A percentile compares a stretch with the other conserved stretches of the same genome.
phyloP scores from a whole-genome alignment of 1,139 yeast species.

The Diutina sp. region DNA sequence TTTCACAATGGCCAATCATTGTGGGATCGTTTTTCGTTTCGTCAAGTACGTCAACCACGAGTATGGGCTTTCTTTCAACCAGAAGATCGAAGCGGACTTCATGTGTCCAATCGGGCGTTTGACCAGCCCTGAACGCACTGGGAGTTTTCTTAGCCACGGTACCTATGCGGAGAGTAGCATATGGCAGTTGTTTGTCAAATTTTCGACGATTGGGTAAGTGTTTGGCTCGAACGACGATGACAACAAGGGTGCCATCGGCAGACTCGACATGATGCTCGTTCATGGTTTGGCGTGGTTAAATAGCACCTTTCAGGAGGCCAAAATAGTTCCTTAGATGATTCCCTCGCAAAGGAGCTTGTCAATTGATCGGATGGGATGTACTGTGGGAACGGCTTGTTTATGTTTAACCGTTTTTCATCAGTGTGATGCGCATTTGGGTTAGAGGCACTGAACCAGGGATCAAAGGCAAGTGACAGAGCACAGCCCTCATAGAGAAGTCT shows the following conservation, averaged over 20 bases:
- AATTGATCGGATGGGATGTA: not conserved
- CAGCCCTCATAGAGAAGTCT: not conserved
- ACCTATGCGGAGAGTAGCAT: constrained; percentile 70
- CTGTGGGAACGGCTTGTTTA: not conserved
- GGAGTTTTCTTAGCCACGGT: constrained; percentile 68
- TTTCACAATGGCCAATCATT: constrained; percentile 69
- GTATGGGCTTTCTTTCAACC: constrained; percentile 46
- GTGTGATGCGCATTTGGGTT: not conserved
- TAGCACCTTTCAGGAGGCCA: not conserved
- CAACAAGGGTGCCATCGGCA: constrained; percentile 34
- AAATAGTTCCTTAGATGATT: not conserved
- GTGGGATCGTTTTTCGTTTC: constrained; percentile 82
- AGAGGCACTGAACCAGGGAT: not conserved
- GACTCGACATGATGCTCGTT: constrained; percentile 10
- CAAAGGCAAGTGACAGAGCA: not conserved
- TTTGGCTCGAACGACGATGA: constrained; percentile 41
- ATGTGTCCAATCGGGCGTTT: constrained; percentile 78
- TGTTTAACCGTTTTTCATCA: not conserved
- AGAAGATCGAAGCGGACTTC: constrained; percentile 58
- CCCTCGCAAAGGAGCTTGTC: not conserved
- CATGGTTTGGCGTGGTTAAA: not conserved
- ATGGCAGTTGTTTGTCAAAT: constrained; percentile 83
- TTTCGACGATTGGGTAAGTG: constrained; percentile 76
- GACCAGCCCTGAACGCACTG: constrained; percentile 74
- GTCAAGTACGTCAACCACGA: constrained; percentile 71